Conservation (phyloP, 805 yeast species). For the Saturnispora kantuleensis region DNA sequence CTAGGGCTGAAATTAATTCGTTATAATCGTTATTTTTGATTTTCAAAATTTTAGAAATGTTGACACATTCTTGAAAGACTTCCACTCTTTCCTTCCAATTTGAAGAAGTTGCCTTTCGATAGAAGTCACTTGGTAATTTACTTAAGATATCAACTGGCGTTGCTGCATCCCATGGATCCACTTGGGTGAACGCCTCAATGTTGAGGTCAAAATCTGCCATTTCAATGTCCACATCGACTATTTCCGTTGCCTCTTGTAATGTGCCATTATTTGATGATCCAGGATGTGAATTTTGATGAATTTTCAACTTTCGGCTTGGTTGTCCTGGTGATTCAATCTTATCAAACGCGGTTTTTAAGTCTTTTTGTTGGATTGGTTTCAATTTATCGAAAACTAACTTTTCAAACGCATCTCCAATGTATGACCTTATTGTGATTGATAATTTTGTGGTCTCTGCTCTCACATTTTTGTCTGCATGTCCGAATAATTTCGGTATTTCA, state of each 20-base stretch:
- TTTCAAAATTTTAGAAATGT: conserved; percentile 44
- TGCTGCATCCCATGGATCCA: conserved; percentile 63
- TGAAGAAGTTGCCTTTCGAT: conserved; percentile 42
- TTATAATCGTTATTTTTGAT: conserved; percentile 51
- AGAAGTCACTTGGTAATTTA: conserved; percentile 56
- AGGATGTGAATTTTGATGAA: conserved; percentile 24
- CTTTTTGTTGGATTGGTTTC: conserved; percentile 89
- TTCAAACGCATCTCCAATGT: conserved; percentile 61
- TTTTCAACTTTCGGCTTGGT: conserved; percentile 47
- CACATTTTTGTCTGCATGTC: conserved; percentile 80
- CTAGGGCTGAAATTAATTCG: conserved; percentile 49
- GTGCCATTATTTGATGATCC: conserved; percentile 5
- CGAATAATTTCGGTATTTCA: conserved; percentile 56
- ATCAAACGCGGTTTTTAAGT: conserved; percentile 59
- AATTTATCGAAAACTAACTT: conserved; percentile 54
- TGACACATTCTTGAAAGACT: conserved; percentile 54
- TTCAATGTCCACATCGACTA: conserved; percentile 29
- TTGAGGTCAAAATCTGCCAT: conserved; percentile 23
- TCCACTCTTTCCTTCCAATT: conserved; percentile 94
- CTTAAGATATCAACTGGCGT: conserved; percentile 60
- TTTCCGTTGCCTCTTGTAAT: conserved; percentile 20
- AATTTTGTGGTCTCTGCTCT: conserved; percentile 67
- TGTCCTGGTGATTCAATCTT: conserved; percentile 33
- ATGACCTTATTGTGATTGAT: conserved; percentile 58
- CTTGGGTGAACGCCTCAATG: conserved; percentile 16